Percentiles rank a stretch among this genome's conserved stretches.
Evolutionary conservation across 192 early-diverging fungal species (phyloP).

Genomic region (Coemansia sp.): DNA sequence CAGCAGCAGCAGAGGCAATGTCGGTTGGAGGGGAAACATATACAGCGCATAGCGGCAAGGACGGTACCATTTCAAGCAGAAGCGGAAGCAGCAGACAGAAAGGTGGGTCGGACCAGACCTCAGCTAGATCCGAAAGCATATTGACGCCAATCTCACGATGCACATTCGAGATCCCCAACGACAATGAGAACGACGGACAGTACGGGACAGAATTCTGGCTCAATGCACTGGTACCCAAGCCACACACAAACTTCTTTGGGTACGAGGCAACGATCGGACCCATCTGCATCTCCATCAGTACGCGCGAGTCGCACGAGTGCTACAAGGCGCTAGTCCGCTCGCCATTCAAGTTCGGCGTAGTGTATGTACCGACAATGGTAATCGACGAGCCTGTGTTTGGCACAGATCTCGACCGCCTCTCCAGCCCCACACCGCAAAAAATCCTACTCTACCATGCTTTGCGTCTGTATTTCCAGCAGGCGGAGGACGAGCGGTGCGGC

Average conservation of each 20-base stretch:
- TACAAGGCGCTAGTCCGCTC: conserved; percentile 53
- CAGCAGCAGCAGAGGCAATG: conserved; percentile 1
- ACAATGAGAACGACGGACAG: conserved; percentile 53
- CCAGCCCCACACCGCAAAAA: conserved; percentile 50
- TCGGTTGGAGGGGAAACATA: not conserved
- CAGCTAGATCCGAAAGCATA: conserved; percentile 7
- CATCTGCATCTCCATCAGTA: conserved; percentile 54
- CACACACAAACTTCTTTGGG: conserved; percentile 55
- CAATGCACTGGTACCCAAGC: conserved; percentile 54
- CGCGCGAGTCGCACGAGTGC: conserved; percentile 53
- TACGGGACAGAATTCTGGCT: conserved; percentile 55
- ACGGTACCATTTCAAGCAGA: conserved; percentile 7
- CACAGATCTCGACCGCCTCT: conserved; percentile 51
- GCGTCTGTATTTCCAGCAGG: conserved; percentile 54
- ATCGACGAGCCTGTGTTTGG: conserved; percentile 46
- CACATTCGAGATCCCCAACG: conserved; percentile 45
- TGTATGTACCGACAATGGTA: conserved; percentile 50
- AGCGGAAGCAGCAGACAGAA: conserved; percentile 2
- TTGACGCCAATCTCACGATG: conserved; percentile 23
- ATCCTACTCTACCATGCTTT: conserved; percentile 52
- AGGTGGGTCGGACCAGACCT: conserved; percentile 16
- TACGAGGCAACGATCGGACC: conserved; percentile 51
- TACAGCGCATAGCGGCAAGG: not conserved
- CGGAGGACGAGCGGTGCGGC: conserved; percentile 45
- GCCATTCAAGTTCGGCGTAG: conserved; percentile 51